Base-by-base conservation (phyloP, 768 basidiomycete species). In the Lactifluus hygrophoroides region DNA sequence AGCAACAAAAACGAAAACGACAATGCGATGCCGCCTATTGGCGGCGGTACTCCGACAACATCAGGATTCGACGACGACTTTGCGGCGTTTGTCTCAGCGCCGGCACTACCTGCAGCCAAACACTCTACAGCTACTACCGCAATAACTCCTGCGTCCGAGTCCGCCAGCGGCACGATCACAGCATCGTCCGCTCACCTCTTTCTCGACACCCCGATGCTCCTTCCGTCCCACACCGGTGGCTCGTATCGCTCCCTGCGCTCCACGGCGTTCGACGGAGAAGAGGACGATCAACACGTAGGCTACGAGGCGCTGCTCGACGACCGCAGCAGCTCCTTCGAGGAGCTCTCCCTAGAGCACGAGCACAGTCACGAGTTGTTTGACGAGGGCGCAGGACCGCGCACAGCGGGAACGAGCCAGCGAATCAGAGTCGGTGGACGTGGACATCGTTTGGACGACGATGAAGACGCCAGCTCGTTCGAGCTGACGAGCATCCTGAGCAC, bases 61-160 rank as follows among this genome's bases (percentile, higher is more conserved):
- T 56, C 64, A 23, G 75, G 77, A 16, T 82, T 92, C 64, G 90
- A 91, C 54, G 90, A 92, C 65, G 86, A 93, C 68, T 93, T 93
- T 66, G 77, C 83, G 2, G 83, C 80, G 28, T 88, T 88, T 61
- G 78, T 89, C 17, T 83, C 85, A 32, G 85, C 85, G n/a, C 80
- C 73, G 4, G 14, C 21, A 21, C 21, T 23, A 9, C 9, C 40
- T 38, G 17, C 38, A 11, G 35, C n/a, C 38, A 17, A 17, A 5
- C 17, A 17, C 38, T 38, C 38, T 38, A 42, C 19, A 2, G n/a
- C 21, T 11, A 10, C 42, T 10, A 23, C 42, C 2, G 23, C 38
- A 21, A n/a, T n/a, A n/a, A n/a, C n/a, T n/a, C n/a, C n/a, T n/a
- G n/a, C n/a, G n/a, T 53, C 43, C 46, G 32, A 35, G 48, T 44